Percentiles rank a stretch among this genome's conserved stretches.
Conservation (phyloP, 495 filamentous ascomycete genomes). For the Talaromyces stipitatus region DNA sequence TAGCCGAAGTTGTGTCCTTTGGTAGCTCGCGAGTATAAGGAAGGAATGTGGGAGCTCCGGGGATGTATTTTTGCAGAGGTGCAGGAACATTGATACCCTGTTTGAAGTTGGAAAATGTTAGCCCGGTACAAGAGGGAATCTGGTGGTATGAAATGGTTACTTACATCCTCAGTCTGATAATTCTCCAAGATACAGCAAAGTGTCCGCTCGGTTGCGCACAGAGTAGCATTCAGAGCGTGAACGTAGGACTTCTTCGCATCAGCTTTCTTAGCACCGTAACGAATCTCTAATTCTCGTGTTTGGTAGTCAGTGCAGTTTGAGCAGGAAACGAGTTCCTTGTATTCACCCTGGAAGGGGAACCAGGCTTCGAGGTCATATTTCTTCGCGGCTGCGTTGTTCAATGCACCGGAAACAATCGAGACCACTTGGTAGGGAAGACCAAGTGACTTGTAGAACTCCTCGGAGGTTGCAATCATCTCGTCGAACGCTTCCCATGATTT, state of each 20-base stretch:
- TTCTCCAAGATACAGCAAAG: constrained; percentile 95
- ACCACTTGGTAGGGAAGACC: constrained; percentile 84
- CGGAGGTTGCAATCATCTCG: constrained; percentile 78
- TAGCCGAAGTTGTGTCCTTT: constrained; percentile 59
- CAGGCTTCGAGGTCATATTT: constrained; percentile 96
- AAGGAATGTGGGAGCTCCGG: constrained; percentile 79
- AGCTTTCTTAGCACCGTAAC: constrained; percentile 71
- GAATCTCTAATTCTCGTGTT: constrained; percentile 77
- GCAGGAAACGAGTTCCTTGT: constrained; percentile 95
- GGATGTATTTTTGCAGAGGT: constrained; percentile 85
- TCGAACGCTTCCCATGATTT: constrained; percentile 93
- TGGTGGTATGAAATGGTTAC: constrained; percentile 9
- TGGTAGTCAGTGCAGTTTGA: constrained; percentile 97
- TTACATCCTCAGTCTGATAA: constrained; percentile 81
- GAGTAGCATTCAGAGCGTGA: constrained; percentile 84
- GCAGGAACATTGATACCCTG: constrained; percentile 82
- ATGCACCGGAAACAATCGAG: constrained; percentile 86
- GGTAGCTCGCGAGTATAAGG: constrained; percentile 79
- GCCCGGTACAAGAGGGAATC: background rate
- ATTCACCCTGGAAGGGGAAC: constrained; percentile 95
- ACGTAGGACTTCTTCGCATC: constrained; percentile 86
- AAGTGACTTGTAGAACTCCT: constrained; percentile 91
- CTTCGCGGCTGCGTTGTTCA: constrained; percentile 90
- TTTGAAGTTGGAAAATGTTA: background rate
- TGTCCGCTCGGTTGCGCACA: constrained; percentile 89